These are phyloP conservation scores for Cladosporium sp. DNA, from an alignment of 2,329 filamentous ascomycete species.

Conservation along the genomic window DNA sequence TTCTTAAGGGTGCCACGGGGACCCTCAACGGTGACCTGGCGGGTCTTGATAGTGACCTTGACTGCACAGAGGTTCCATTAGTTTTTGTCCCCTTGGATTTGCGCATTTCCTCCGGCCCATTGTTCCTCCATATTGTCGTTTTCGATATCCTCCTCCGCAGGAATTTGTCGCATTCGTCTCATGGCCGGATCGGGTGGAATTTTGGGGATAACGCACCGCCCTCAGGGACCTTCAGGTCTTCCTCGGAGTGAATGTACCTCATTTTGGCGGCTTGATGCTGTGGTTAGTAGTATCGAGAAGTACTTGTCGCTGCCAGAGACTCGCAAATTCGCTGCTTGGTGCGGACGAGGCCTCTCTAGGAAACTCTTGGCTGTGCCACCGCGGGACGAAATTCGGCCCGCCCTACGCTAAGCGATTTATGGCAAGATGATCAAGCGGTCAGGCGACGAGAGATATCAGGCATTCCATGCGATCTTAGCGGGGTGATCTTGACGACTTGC, in stretches of 20 bases:
- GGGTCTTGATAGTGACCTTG: constrained; percentile 96
- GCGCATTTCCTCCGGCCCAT: not conserved
- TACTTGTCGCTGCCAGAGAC: constrained; percentile 17
- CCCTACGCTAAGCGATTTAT: not conserved
- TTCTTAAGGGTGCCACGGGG: constrained; percentile 96
- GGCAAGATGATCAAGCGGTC: not conserved
- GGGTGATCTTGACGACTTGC: not conserved
- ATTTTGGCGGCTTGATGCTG: constrained; percentile 65
- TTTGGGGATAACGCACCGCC: constrained; percentile 71
- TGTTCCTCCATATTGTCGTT: not conserved
- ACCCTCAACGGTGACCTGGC: constrained; percentile 95
- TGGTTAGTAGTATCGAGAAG: constrained; percentile 22
- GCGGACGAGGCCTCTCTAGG: not conserved
- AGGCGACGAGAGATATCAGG: not conserved
- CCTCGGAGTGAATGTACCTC: constrained; percentile 99
- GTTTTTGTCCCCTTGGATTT: constrained; percentile 24
- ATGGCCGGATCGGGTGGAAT: constrained; percentile 16
- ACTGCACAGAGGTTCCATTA: constrained; percentile 59
- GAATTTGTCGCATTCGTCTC: constrained; percentile 13
- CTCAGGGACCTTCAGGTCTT: constrained; percentile 93
- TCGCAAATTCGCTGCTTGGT: not conserved
- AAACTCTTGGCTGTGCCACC: not conserved
- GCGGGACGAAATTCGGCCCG: not conserved
- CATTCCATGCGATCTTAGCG: not conserved
- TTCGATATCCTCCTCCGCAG: not conserved